Evolutionary conservation across 257 asterid genomes (phyloP).

Genomic region (Datura wrightii): DNA sequence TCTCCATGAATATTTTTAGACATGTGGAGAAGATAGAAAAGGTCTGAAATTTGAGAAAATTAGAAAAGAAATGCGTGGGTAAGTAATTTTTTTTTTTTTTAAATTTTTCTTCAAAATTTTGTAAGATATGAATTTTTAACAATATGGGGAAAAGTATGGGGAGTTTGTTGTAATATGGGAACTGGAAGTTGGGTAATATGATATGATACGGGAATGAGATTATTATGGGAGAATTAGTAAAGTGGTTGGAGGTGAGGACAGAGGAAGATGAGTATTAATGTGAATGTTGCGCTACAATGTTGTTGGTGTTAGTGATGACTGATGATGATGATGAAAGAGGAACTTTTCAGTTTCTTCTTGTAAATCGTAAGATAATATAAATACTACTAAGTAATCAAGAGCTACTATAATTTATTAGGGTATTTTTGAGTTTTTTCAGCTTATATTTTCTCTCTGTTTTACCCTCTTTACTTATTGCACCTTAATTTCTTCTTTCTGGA

Average conservation of each 20-base stretch:
- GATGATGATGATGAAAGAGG: not conserved
- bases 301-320: conserved; percentile 15
- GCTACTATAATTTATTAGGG: not conserved
- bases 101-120: conserved; percentile 11
- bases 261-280: not conserved
- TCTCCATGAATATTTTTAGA: conserved; percentile 13
- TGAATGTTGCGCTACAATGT: not conserved
- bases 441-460: not conserved
- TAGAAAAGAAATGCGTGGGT: conserved; percentile 8
- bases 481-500: not conserved
- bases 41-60: conserved; percentile 28
- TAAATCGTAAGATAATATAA: not conserved
- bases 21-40: conserved; percentile 22
- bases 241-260: not conserved
- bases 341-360: not conserved
- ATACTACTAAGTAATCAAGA: conserved; percentile 17
- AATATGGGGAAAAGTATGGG: not conserved
- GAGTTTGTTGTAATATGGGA: conserved; percentile 17
- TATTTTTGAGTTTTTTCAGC: not conserved
- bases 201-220: not conserved
- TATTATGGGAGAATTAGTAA: conserved; percentile 20
- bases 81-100: not conserved
- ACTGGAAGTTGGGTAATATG: not conserved
- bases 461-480: not conserved
- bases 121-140: not conserved